These are phyloP conservation scores for Podila epigama DNA, from an alignment of 192 early-diverging fungal species.

Conservation along the genomic window DNA sequence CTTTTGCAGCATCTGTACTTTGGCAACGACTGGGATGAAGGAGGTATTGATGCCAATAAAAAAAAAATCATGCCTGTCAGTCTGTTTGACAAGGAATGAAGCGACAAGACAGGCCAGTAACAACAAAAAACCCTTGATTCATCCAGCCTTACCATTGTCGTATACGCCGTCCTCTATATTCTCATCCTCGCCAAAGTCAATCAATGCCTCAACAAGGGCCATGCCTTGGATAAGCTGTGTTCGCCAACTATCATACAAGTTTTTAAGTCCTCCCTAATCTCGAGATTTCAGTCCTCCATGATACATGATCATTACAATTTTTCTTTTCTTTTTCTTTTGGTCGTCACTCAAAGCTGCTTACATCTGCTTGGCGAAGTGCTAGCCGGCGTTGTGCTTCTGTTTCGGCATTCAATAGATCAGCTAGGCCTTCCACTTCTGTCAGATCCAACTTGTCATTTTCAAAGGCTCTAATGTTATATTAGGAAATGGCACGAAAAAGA, in stretches of 20 bases:
- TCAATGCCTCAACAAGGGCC: slow-evolving; percentile 72
- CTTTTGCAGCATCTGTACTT: slow-evolving; percentile 8
- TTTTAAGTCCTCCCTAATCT: slow-evolving; percentile 63
- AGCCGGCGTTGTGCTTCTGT: slow-evolving; percentile 75
- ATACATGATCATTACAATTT: neutral
- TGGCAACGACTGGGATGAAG: slow-evolving; percentile 7
- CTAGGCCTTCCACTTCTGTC: slow-evolving; percentile 74
- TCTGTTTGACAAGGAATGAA: too few species aligned
- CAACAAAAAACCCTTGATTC: neutral
- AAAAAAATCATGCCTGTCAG: neutral
- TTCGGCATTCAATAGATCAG: slow-evolving; percentile 81
- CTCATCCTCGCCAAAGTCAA: slow-evolving; percentile 86
- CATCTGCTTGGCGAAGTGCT: slow-evolving; percentile 73
- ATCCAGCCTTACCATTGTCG: slow-evolving; percentile 52
- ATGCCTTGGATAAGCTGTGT: slow-evolving; percentile 60
- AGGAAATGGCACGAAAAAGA: too few species aligned
- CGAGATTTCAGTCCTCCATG: neutral
- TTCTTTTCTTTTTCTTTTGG: neutral
- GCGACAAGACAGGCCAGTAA: neutral
- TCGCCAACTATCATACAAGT: slow-evolving; percentile 72
- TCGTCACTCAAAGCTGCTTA: too few species aligned
- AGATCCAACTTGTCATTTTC: slow-evolving; percentile 78
- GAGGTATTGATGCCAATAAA: neutral
- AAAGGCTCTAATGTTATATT: slow-evolving; percentile 76
- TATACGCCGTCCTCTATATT: slow-evolving; percentile 76